A percentile compares a stretch with the other conserved stretches of the same genome.
Evolutionary conservation across 768 basidiomycete genomes (phyloP).

Genomic region (Tephrocybe sp.): DNA sequence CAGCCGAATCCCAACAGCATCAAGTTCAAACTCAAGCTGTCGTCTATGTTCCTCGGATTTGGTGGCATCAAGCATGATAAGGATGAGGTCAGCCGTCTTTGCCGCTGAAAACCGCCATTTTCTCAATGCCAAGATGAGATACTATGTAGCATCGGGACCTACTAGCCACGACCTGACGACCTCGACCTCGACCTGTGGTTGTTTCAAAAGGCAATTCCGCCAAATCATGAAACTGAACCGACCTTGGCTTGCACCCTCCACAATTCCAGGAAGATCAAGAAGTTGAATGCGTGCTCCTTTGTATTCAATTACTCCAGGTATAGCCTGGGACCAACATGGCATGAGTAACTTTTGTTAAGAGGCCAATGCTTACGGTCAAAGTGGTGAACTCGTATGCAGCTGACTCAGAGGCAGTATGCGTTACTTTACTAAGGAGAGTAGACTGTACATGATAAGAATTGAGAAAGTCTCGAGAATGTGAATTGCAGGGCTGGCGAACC

Average conservation of each 20-base stretch:
- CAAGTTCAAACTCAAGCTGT: slow-evolving; percentile 88
- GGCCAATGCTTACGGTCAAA: slow-evolving; percentile 55
- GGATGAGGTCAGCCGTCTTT: slow-evolving; percentile 90
- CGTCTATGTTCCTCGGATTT: slow-evolving; percentile 90
- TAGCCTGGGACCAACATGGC: slow-evolving; percentile 55
- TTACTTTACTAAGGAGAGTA: slow-evolving; percentile 87
- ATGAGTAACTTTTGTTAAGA: not conserved
- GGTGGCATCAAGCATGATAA: slow-evolving; percentile 91
- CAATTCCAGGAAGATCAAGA: slow-evolving; percentile 93
- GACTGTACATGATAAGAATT: slow-evolving; percentile 47
- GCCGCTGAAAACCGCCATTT: slow-evolving; percentile 44
- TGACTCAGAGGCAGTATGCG: slow-evolving; percentile 83
- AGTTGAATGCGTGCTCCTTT: slow-evolving; percentile 91
- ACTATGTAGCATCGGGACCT: slow-evolving; percentile 16
- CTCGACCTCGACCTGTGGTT: slow-evolving; percentile 72
- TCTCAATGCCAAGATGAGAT: not conserved
- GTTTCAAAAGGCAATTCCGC: not conserved
- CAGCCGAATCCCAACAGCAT: slow-evolving; percentile 93
- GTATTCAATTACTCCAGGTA: slow-evolving; percentile 96
- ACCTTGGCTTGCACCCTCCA: slow-evolving; percentile 87
- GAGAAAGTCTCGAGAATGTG: not conserved
- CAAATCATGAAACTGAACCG: no score
- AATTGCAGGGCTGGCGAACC: slow-evolving; percentile 31
- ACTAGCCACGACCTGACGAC: slow-evolving; percentile 95
- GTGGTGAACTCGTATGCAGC: slow-evolving; percentile 98